Conservation (phyloP, 1,139 yeast species). For the Candida sp. region DNA sequence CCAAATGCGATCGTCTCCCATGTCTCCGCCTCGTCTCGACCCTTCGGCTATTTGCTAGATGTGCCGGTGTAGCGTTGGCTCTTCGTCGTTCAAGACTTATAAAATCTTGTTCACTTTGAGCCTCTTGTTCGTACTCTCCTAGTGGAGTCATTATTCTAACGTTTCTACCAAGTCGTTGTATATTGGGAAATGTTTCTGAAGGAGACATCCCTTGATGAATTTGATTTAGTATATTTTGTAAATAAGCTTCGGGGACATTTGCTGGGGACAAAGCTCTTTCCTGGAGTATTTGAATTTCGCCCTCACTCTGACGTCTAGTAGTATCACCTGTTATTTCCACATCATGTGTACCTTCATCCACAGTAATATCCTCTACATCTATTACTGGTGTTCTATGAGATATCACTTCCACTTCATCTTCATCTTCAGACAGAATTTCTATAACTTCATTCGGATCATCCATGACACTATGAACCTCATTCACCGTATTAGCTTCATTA, state of each 20-base stretch:
- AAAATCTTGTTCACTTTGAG: background rate
- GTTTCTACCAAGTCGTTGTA: background rate
- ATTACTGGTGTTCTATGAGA: background rate
- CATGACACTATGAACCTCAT: background rate
- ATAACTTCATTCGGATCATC: constrained; percentile 6
- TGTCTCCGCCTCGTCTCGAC: background rate
- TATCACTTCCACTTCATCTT: constrained; percentile 3
- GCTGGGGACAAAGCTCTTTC: background rate
- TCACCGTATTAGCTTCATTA: background rate
- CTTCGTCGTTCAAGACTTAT: background rate
- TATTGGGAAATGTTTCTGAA: background rate
- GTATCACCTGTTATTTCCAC: constrained; percentile 8
- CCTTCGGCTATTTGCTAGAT: background rate
- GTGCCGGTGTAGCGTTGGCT: background rate
- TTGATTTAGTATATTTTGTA: background rate
- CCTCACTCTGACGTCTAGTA: constrained; percentile 8
- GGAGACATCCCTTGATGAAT: background rate
- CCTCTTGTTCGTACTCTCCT: constrained; percentile 4
- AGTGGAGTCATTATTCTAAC: constrained; percentile 6
- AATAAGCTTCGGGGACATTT: background rate
- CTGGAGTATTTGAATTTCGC: constrained; percentile 14
- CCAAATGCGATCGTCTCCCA: background rate
- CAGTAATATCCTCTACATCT: constrained; percentile 3
- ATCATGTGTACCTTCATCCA: constrained; percentile 8
- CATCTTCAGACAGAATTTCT: constrained; percentile 10